These are phyloP conservation scores for Verticillium tricorpus DNA, from an alignment of 2,329 filamentous ascomycete genomes.

Conservation along the genomic window DNA sequence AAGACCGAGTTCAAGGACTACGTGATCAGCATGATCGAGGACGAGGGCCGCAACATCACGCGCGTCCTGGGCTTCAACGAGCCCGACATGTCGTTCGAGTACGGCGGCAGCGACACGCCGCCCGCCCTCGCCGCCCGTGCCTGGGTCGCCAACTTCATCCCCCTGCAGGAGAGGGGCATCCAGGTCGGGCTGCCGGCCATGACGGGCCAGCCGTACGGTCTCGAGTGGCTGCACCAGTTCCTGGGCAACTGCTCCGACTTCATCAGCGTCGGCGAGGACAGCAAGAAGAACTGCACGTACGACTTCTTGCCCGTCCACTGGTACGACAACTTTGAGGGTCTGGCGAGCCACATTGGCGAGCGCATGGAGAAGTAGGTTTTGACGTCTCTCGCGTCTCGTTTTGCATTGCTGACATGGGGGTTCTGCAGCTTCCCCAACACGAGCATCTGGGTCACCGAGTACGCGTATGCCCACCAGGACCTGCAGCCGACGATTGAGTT, in stretches of 20 bases:
- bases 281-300: slow-evolving; percentile 50
- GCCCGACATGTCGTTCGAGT: slow-evolving; percentile 54
- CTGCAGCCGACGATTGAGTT: slow-evolving; percentile 57
- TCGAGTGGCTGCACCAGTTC: slow-evolving; percentile 56
- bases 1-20: slow-evolving; percentile 57
- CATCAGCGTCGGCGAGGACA: slow-evolving; percentile 35
- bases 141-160: slow-evolving; percentile 70
- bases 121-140: slow-evolving; percentile 58
- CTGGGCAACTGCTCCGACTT: slow-evolving; percentile 53
- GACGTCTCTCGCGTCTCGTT: neutral
- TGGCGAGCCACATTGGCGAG: slow-evolving; percentile 63
- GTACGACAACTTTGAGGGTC: slow-evolving; percentile 65
- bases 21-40: slow-evolving; percentile 50
- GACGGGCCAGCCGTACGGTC: slow-evolving; percentile 55
- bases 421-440: slow-evolving; percentile 49
- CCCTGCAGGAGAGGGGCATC: slow-evolving; percentile 59
- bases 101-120: slow-evolving; percentile 59
- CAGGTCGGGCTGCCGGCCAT: slow-evolving; percentile 68
- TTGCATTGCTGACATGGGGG: slow-evolving; percentile 8
- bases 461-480: slow-evolving; percentile 55
- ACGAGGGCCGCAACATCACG: slow-evolving; percentile 51
- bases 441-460: slow-evolving; percentile 76
- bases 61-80: slow-evolving; percentile 78
- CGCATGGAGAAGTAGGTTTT: slow-evolving; percentile 39
- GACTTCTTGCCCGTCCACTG: slow-evolving; percentile 63